Evolutionary conservation across 768 basidiomycete genomes (phyloP).

Genomic region (Coprinopsis sp.): DNA sequence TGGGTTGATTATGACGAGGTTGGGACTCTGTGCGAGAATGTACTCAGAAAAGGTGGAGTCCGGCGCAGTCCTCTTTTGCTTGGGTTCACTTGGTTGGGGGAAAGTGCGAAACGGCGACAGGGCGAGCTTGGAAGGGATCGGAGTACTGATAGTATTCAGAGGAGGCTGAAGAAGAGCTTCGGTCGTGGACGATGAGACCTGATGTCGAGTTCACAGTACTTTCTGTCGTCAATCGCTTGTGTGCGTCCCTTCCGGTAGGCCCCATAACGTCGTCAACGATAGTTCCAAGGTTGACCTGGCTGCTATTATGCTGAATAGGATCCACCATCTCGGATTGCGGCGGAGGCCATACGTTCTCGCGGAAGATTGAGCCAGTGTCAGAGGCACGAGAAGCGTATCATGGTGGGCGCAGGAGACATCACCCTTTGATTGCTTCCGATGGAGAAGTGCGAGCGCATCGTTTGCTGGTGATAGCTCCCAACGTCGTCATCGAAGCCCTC

Average conservation of each 20-base stretch:
- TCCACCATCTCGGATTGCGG: slow-evolving; percentile 37
- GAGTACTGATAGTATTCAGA: too few species aligned
- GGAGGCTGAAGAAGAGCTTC: not conserved
- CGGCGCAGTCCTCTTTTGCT: too few species aligned
- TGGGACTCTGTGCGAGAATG: too few species aligned
- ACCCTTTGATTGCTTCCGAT: too few species aligned
- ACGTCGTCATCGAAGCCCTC: slow-evolving; percentile 14
- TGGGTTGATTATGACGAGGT: too few species aligned
- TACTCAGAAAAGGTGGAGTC: too few species aligned
- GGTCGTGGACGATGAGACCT: not conserved
- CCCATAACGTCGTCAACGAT: slow-evolving; percentile 52
- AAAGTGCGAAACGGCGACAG: not conserved
- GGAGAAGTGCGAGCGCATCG: slow-evolving; percentile 7
- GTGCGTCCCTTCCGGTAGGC: slow-evolving; percentile 13
- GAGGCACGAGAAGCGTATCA: slow-evolving; percentile 36
- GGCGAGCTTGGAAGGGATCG: not conserved
- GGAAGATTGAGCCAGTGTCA: slow-evolving; percentile 43
- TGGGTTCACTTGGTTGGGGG: too few species aligned
- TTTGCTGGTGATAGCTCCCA: not conserved
- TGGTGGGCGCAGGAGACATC: slow-evolving; percentile 28
- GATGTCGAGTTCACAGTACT: not conserved
- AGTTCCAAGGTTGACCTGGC: slow-evolving; percentile 30
- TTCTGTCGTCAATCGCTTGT: not conserved
- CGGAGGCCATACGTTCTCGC: slow-evolving; percentile 43
- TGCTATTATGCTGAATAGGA: slow-evolving; percentile 30